Evolutionary conservation across 1,139 yeast species (phyloP).

Genomic region (Candida freyschussii): DNA sequence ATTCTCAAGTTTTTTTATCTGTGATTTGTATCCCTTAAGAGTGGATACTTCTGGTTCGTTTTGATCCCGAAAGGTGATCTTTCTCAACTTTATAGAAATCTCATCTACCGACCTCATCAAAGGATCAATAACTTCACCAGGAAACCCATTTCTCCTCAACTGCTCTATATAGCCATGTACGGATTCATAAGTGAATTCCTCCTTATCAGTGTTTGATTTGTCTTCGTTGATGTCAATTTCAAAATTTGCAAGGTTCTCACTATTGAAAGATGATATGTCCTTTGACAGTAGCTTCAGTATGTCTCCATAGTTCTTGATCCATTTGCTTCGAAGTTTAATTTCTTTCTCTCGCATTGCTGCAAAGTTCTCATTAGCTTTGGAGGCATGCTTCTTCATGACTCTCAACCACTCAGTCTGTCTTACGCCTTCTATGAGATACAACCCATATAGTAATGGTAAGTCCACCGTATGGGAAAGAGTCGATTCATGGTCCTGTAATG

Average conservation of each 20-base stretch:
- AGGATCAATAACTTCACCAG: constrained; percentile 35
- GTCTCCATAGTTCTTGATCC: constrained; percentile 59
- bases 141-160: constrained; percentile 27
- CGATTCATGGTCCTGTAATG: constrained; percentile 37
- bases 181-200: constrained; percentile 28
- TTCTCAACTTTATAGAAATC: constrained; percentile 31
- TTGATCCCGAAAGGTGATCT: constrained; percentile 1
- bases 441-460: constrained; percentile 77
- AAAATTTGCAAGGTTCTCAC: constrained; percentile 35
- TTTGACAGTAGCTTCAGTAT: constrained; percentile 35
- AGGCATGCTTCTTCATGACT: constrained; percentile 45
- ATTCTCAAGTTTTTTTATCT: constrained; percentile 62
- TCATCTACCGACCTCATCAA: constrained; percentile 46
- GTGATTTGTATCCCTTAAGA: constrained; percentile 50
- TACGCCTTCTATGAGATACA: constrained; percentile 62
- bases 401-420: constrained; percentile 68
- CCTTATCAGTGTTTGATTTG: constrained; percentile 17
- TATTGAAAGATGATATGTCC: constrained; percentile 24
- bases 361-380: constrained; percentile 54
- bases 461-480: constrained; percentile 55
- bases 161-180: constrained; percentile 31
- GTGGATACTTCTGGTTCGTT: constrained; percentile 26
- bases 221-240: constrained; percentile 38
- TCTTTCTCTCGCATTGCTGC: constrained; percentile 59
- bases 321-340: constrained; percentile 47